These are phyloP conservation scores for Acacia concinna DNA, from an alignment of 331 rosid species.

Conservation along the genomic window DNA sequence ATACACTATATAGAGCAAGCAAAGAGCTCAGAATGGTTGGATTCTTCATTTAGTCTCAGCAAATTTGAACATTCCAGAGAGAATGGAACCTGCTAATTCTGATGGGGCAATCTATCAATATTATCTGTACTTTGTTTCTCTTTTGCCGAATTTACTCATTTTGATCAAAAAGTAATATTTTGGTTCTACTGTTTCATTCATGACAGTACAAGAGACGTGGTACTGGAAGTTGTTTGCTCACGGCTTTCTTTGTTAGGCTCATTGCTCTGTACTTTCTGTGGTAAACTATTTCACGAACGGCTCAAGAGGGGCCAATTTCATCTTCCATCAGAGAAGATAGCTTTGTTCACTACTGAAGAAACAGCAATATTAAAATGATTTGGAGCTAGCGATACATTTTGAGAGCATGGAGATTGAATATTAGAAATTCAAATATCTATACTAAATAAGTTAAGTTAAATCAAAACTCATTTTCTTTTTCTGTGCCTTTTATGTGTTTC, in stretches of 20 bases:
- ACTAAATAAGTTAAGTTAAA: not conserved
- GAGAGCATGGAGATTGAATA: not conserved
- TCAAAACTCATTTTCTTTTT: not conserved
- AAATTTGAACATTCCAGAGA: constrained; percentile 35
- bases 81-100: constrained; percentile 42
- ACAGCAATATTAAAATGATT: not conserved
- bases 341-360: not conserved
- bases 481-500: not conserved
- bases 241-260: no score
- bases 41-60: constrained; percentile 43
- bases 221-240: not conserved
- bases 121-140: not conserved
- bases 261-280: not conserved
- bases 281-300: not conserved
- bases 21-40: constrained; percentile 64
- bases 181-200: not conserved
- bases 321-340: not conserved
- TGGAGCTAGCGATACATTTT: not conserved
- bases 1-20: constrained; percentile 47
- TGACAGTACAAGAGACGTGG: not conserved
- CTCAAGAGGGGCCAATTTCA: not conserved
- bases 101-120: constrained; percentile 15
- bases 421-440: not conserved
- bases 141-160: not conserved
- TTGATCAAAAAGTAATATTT: not conserved